Percentiles rank a stretch among this genome's conserved stretches.
phyloP scores from a whole-genome alignment of 2,329 filamentous ascomycete genomes.

The Eurotiales sp. region DNA sequence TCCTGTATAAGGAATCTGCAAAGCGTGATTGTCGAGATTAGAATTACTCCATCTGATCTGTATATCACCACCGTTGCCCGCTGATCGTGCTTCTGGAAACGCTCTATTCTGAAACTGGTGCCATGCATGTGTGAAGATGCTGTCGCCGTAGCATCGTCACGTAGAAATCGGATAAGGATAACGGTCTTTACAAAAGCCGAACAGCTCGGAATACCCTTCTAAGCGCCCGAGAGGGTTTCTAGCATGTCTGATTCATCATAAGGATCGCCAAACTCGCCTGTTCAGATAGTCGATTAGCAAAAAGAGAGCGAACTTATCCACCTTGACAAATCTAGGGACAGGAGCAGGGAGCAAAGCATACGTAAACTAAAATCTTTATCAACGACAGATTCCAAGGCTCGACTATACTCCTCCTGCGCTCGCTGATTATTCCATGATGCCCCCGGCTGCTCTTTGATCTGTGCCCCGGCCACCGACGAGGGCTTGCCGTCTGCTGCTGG shows the following conservation, averaged over 20 bases:
- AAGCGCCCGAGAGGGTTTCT: constrained; percentile 9
- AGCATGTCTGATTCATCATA: constrained; percentile 42
- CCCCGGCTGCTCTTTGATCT: constrained; percentile 43
- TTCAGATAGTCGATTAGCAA: neutral
- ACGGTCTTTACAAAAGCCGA: too few species aligned
- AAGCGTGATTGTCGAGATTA: neutral
- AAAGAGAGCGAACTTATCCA: too few species aligned
- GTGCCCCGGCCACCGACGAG: constrained; percentile 7
- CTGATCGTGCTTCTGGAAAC: neutral
- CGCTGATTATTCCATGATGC: constrained; percentile 55
- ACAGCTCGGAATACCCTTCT: neutral
- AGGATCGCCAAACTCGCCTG: constrained; percentile 45
- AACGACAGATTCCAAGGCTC: constrained; percentile 48
- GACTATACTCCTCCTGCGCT: constrained; percentile 53
- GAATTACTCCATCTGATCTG: neutral
- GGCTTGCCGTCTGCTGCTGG: constrained; percentile 6
- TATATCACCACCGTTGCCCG: too few species aligned
- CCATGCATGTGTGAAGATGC: neutral
- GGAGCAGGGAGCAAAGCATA: constrained; percentile 24
- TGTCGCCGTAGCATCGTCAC: too few species aligned
- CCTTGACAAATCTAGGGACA: neutral
- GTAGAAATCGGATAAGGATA: too few species aligned
- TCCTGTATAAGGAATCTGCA: neutral
- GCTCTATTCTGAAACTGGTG: neutral
- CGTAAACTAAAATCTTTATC: constrained; percentile 51